A percentile compares a stretch with the other conserved stretches of the same genome.
Evolutionary conservation across 1,139 yeast genomes (phyloP).

Genomic region (Saccharomycopsis hybrid): DNA sequence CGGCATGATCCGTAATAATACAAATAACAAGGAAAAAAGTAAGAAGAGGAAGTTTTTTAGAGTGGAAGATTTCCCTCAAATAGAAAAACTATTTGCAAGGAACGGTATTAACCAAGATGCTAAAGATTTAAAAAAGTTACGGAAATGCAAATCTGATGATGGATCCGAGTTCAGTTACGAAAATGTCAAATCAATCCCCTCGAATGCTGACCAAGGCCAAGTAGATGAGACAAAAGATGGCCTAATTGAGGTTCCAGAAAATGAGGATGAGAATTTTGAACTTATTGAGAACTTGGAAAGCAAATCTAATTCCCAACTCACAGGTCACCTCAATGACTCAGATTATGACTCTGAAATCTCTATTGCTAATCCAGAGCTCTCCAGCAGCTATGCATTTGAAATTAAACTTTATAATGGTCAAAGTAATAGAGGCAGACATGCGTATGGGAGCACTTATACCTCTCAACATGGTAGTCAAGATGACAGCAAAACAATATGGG

Average conservation of each 20-base stretch:
- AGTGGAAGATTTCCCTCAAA: slow-evolving; percentile 35
- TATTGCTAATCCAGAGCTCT: slow-evolving; percentile 44
- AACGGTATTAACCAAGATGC: slow-evolving; percentile 13
- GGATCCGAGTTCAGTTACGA: too few species aligned
- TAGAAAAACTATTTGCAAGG: slow-evolving; percentile 18
- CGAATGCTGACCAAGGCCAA: too few species aligned
- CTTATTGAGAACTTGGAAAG: too few species aligned
- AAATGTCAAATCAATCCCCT: too few species aligned
- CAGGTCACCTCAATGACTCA: slow-evolving; percentile 6
- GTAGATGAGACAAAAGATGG: too few species aligned
- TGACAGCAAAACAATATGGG: slow-evolving; percentile 31
- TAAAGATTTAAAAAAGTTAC: slow-evolving; percentile 7
- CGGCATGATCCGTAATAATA: slow-evolving; percentile 22
- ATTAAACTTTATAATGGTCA: slow-evolving; percentile 36
- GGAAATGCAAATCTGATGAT: too few species aligned
- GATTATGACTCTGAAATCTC: slow-evolving; percentile 42
- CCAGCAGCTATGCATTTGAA: slow-evolving; percentile 46
- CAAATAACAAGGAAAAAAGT: background rate
- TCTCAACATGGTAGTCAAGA: background rate
- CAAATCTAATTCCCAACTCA: background rate
- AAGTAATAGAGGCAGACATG: background rate
- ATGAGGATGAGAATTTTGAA: too few species aligned
- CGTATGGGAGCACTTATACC: background rate
- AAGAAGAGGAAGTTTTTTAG: slow-evolving; percentile 27
- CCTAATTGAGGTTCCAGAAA: too few species aligned